These are phyloP conservation scores for Dactylellina haptotyla DNA, from an alignment of 2,329 filamentous ascomycete species.

Conservation along the genomic window DNA sequence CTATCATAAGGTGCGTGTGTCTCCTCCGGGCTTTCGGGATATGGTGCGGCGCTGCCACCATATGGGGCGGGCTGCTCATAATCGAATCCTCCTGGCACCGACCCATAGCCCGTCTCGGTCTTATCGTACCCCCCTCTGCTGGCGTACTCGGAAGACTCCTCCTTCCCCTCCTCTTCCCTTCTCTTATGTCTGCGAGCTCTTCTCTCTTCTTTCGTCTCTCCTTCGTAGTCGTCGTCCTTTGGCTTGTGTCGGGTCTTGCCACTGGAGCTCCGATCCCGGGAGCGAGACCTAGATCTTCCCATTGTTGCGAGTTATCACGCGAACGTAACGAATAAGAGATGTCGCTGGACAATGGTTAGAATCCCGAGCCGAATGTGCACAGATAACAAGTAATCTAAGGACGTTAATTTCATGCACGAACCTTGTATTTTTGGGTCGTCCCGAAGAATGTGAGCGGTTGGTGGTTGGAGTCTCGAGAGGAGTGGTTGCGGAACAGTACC, in stretches of 20 bases:
- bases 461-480: constrained; percentile 21
- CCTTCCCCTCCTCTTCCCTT: constrained; percentile 23
- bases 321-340: constrained; percentile 17
- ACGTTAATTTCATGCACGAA: constrained; percentile 33
- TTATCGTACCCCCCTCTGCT: constrained; percentile 27
- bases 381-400: constrained; percentile 11
- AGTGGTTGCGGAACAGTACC: constrained; percentile 16
- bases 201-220: constrained; percentile 45
- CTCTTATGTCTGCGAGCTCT: constrained; percentile 37
- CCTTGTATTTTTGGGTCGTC: constrained; percentile 30
- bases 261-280: constrained; percentile 27
- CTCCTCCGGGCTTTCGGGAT: constrained; percentile 41
- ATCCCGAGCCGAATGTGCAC: constrained; percentile 6
- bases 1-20: constrained; percentile 30
- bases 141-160: constrained; percentile 5
- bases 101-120: constrained; percentile 11
- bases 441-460: constrained; percentile 7
- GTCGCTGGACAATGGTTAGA: constrained; percentile 5
- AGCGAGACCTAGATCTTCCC: constrained; percentile 49
- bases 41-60: constrained; percentile 33
- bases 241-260: constrained; percentile 32
- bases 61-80: constrained; percentile 19
- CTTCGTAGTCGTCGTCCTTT: constrained; percentile 23
- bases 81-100: constrained; percentile 35
- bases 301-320: constrained; percentile 34